Evolutionary conservation across 495 filamentous ascomycete genomes (phyloP).

Genomic region (Filosporella fistucella): DNA sequence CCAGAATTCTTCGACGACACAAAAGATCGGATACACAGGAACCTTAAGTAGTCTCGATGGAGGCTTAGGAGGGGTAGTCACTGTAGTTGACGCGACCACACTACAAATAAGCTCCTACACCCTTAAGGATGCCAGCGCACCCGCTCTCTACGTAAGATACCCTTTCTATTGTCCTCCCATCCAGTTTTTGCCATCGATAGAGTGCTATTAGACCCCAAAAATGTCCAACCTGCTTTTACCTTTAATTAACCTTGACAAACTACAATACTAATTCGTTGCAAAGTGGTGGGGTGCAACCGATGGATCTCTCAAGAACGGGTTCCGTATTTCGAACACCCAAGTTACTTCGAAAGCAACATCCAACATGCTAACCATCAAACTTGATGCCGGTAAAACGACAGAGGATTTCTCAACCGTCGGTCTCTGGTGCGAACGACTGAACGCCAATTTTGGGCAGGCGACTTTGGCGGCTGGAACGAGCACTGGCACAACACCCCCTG

Average conservation of each 20-base stretch:
- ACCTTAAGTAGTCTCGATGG: too few relatives aligned
- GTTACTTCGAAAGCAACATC: slow-evolving; percentile 8
- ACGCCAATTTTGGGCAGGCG: slow-evolving; percentile 21
- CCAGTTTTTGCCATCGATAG: too few relatives aligned
- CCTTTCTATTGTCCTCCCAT: too few relatives aligned
- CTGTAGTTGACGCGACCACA: slow-evolving; percentile 9
- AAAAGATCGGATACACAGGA: too few relatives aligned
- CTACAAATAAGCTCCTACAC: slow-evolving; percentile 14
- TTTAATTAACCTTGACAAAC: too few relatives aligned
- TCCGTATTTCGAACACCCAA: slow-evolving; percentile 21
- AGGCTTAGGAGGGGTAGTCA: slow-evolving; percentile 16
- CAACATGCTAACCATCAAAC: slow-evolving; percentile 6
- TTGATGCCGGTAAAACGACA: slow-evolving; percentile 20
- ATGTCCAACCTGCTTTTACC: too few relatives aligned
- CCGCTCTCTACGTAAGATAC: slow-evolving; percentile 23
- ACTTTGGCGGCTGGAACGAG: neutral
- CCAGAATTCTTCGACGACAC: too few relatives aligned
- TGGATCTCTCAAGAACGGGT: slow-evolving; percentile 14
- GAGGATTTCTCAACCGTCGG: slow-evolving; percentile 17
- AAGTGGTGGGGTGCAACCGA: slow-evolving; percentile 22
- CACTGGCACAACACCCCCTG: neutral
- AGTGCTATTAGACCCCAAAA: too few relatives aligned
- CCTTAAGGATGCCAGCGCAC: slow-evolving; percentile 21
- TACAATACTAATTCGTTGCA: too few relatives aligned
- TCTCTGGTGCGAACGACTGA: slow-evolving; percentile 21